Base-by-base conservation (phyloP, 2,329 filamentous ascomycete genomes). In the Westerdykella ornata region DNA sequence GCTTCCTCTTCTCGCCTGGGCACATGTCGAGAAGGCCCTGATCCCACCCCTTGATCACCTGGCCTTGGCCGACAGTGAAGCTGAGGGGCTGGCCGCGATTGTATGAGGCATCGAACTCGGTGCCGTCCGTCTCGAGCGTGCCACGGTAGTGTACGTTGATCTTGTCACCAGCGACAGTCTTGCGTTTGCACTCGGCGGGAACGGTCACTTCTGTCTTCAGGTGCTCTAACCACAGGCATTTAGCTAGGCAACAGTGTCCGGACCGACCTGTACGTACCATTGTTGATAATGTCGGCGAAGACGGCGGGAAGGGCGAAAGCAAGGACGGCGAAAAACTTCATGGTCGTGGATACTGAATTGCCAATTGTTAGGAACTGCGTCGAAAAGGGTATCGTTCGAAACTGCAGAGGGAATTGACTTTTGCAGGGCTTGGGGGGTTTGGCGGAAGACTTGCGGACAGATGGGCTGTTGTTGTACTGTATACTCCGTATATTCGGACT, bases 1-100 rank as follows among this genome's bases (percentile, higher is more conserved):
- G 72, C 44, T 81, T 90, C 69, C 68, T 79, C 80, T 95, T 95
- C 75, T 98, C 90, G 49, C 92, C 92, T 55, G 92, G 84, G 70
- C 90, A 97, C 90, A 97, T 97, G 62, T 89, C 87, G 35, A 94
- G 63, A 17, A 97, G 78, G 39, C 90, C 90, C 62, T 94, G 73
- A 59, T 97, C 90, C 89, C 89, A 96, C 59, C 90, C 90, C 73
- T 92, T 88, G 70, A 98, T 98, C 45, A 97, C 92, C 66, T 85
- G 80, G 35, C 90, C 89, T 41, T 75, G 72, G 43, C 90, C 92
- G 34, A 98, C 73, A 49, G 75, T 79, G 71, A 98, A 97, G 54
- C 66, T 72, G 59, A 98, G 77, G 4, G 92, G 92, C 46, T 72
- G 67, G 41, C 81, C 80, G 43, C 90, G 82, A 61, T 94, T 83